Evolutionary conservation across 805 yeast genomes (phyloP).

Genomic region (Cyberlindnera bimundalis): DNA sequence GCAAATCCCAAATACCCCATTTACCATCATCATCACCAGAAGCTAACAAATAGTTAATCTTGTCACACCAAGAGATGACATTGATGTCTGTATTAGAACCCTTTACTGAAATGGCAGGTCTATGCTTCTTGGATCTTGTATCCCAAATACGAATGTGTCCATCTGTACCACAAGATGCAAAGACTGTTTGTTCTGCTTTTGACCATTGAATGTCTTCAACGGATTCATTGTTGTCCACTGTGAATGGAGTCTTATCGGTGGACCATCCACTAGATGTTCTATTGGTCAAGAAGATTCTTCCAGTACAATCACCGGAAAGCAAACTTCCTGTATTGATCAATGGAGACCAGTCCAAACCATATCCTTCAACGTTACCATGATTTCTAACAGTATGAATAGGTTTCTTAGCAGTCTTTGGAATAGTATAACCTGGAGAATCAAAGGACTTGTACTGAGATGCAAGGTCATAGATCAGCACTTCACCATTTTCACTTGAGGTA

Average conservation of each 20-base stretch:
- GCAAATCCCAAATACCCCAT: slow-evolving; percentile 98
- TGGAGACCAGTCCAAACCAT: slow-evolving; percentile 97
- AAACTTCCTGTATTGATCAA: slow-evolving; percentile 73
- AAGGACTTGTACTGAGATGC: slow-evolving; percentile 77
- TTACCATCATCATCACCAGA: slow-evolving; percentile 96
- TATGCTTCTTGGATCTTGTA: slow-evolving; percentile 86
- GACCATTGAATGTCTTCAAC: slow-evolving; percentile 98
- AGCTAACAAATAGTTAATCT: slow-evolving; percentile 82
- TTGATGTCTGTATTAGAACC: slow-evolving; percentile 86
- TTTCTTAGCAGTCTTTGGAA: slow-evolving; percentile 72
- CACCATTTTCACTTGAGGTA: slow-evolving; percentile 85
- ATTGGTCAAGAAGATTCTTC: slow-evolving; percentile 74
- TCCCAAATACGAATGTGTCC: slow-evolving; percentile 96
- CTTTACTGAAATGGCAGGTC: slow-evolving; percentile 79
- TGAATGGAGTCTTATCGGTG: slow-evolving; percentile 80
- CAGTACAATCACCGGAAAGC: slow-evolving; percentile 85
- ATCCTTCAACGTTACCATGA: slow-evolving; percentile 97
- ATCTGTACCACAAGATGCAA: slow-evolving; percentile 92
- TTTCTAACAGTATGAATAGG: slow-evolving; percentile 77
- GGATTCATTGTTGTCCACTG: slow-evolving; percentile 59
- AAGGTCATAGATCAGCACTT: slow-evolving; percentile 79
- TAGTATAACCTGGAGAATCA: slow-evolving; percentile 79
- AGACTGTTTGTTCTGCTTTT: slow-evolving; percentile 84
- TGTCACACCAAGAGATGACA: slow-evolving; percentile 92
- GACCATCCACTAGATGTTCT: slow-evolving; percentile 78